Evolutionary conservation across 75 land plant genomes (phyloP).

Genomic region (Cryptomeria japonica): DNA sequence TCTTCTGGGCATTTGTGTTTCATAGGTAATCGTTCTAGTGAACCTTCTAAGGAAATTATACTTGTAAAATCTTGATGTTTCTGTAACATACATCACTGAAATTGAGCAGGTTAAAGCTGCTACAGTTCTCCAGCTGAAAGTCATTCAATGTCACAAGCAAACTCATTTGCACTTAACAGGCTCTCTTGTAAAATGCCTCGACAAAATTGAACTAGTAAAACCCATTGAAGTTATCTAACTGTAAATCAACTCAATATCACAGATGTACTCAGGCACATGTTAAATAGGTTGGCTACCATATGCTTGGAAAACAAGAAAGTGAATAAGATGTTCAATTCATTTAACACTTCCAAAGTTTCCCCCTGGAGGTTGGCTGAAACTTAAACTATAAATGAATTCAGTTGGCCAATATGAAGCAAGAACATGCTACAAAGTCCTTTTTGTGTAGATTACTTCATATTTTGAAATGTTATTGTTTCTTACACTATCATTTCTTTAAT

Average conservation of each 20-base stretch:
- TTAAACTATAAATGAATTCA: neutral
- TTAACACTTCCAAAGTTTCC: neutral
- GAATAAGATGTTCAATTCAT: neutral
- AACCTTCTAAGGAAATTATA: neutral
- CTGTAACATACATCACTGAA: too few relatives aligned
- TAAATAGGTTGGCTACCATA: neutral
- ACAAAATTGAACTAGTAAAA: too few relatives aligned
- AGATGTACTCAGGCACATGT: neutral
- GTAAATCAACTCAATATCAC: neutral
- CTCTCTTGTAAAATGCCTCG: too few relatives aligned
- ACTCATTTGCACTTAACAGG: neutral
- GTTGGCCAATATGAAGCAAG: neutral
- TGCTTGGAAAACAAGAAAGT: neutral
- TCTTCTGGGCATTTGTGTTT: neutral
- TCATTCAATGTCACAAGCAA: neutral
- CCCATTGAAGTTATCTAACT: neutral
- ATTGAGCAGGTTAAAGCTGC: too few relatives aligned
- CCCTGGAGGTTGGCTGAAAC: neutral
- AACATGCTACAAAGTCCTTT: neutral
- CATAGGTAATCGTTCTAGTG: neutral
- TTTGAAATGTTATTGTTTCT: neutral
- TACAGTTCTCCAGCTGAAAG: too few relatives aligned
- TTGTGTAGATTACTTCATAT: neutral
- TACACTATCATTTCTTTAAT: neutral
- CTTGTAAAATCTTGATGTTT: neutral